Evolutionary conservation across 1,139 yeast genomes (phyloP).

Genomic region (Saccharomyces hybrid): DNA sequence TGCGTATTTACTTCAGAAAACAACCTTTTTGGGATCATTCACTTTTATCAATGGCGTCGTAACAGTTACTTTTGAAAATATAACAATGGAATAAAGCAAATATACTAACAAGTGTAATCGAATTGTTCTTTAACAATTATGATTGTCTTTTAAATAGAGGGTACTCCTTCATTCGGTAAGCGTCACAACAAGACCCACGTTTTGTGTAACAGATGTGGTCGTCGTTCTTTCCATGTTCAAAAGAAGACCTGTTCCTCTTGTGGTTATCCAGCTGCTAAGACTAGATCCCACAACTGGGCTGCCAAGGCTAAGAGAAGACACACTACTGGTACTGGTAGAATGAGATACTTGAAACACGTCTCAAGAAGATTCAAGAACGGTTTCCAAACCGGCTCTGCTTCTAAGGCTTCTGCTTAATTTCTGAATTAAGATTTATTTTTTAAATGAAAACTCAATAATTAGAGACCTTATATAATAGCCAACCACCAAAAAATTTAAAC

Average conservation of each 20-base stretch:
- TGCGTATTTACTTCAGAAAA: neutral
- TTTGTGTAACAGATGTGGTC: slow-evolving; percentile 98
- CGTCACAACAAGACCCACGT: slow-evolving; percentile 99
- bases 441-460: slow-evolving; percentile 1
- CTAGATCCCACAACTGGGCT: slow-evolving; percentile 99
- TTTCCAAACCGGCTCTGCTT: slow-evolving; percentile 82
- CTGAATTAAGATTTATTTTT: slow-evolving; percentile 3
- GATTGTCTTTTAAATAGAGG: slow-evolving; percentile 52
- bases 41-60: neutral
- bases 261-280: slow-evolving; percentile 99
- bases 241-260: slow-evolving; percentile 98
- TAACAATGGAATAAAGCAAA: neutral
- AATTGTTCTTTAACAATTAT: neutral
- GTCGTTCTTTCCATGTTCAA: slow-evolving; percentile 98
- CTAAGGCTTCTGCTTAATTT: slow-evolving; percentile 20
- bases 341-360: slow-evolving; percentile 94
- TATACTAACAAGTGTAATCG: slow-evolving; percentile 3
- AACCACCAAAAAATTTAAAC: neutral
- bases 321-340: slow-evolving; percentile 99
- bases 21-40: too few species aligned
- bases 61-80: neutral
- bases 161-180: slow-evolving; percentile 99
- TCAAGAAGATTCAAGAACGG: slow-evolving; percentile 98
- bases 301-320: slow-evolving; percentile 98
- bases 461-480: slow-evolving; percentile 1